A percentile compares a stretch with the other conserved stretches of the same genome.
Conservation (phyloP, 495 filamentous ascomycete species). For the Oleoguttula mirabilis region DNA sequence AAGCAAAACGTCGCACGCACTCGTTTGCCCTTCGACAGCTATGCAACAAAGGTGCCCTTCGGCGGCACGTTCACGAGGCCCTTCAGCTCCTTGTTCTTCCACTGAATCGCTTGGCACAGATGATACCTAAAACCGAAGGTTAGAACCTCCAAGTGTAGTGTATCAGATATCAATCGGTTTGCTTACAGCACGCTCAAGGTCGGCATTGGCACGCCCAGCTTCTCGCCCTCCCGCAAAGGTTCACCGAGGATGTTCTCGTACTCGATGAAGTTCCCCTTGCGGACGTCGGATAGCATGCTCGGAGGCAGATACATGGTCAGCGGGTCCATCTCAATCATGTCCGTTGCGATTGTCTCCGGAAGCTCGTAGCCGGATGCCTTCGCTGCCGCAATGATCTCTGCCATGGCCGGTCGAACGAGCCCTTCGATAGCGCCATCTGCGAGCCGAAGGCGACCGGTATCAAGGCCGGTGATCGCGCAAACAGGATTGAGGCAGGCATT, state of each 20-base stretch:
- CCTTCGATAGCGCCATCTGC: constrained; percentile 19
- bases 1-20: too few species aligned
- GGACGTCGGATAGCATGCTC: constrained; percentile 31
- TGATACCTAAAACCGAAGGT: too few species aligned
- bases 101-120: constrained; percentile 9
- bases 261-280: constrained; percentile 40
- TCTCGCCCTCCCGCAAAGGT: constrained; percentile 37
- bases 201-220: constrained; percentile 34
- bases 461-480: constrained; percentile 36
- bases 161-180: too few species aligned
- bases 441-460: constrained; percentile 31
- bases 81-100: constrained; percentile 14
- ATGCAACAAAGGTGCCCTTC: constrained; percentile 2
- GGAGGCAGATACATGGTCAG: constrained; percentile 33
- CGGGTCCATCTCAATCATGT: constrained; percentile 31
- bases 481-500: constrained; percentile 28
- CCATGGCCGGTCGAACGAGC: constrained; percentile 31
- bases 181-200: constrained; percentile 32
- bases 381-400: constrained; percentile 31
- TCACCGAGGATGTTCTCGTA: constrained; percentile 43
- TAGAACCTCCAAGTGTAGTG: too few species aligned
- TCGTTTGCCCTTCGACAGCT: background rate
- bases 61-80: constrained; percentile 6
- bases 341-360: constrained; percentile 26
- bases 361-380: constrained; percentile 27